Conservation (phyloP, 73 alveolate species). For the Stentor roeselii region DNA sequence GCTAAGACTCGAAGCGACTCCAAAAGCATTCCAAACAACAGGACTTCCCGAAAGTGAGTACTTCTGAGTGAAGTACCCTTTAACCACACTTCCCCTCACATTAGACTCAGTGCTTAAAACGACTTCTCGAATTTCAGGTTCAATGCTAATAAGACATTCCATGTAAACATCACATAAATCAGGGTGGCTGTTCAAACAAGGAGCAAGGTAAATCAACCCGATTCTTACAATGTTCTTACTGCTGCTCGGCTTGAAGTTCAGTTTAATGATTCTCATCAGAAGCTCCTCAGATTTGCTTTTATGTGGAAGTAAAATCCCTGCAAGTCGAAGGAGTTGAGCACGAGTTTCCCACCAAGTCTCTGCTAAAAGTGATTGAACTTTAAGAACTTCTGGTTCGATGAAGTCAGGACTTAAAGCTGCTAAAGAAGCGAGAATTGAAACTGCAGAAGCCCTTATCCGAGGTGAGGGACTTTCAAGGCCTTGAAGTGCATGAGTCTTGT, state of each 20-base stretch:
- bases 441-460: not conserved
- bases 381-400: not conserved
- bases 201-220: constrained; percentile 66
- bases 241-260: not conserved
- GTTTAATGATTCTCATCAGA: not conserved
- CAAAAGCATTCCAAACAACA: constrained; percentile 63
- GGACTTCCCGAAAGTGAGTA: constrained; percentile 56
- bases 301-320: constrained; percentile 14
- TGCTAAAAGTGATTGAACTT: not conserved
- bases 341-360: constrained; percentile 18
- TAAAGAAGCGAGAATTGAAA: not conserved
- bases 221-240: constrained; percentile 54
- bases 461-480: constrained; percentile 16
- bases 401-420: constrained; percentile 4
- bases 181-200: constrained; percentile 46
- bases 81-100: constrained; percentile 34
- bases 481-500: constrained; percentile 6
- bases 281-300: not conserved
- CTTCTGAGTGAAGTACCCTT: constrained; percentile 12
- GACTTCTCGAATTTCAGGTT: constrained; percentile 47
- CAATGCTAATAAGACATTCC: constrained; percentile 40
- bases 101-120: constrained; percentile 45
- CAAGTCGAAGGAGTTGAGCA: constrained; percentile 16
- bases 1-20: constrained; percentile 47
- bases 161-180: constrained; percentile 55